Percentiles rank a stretch among this genome's conserved stretches.
Conservation (phyloP, 257 asterid species). For the Scutellaria minor region DNA sequence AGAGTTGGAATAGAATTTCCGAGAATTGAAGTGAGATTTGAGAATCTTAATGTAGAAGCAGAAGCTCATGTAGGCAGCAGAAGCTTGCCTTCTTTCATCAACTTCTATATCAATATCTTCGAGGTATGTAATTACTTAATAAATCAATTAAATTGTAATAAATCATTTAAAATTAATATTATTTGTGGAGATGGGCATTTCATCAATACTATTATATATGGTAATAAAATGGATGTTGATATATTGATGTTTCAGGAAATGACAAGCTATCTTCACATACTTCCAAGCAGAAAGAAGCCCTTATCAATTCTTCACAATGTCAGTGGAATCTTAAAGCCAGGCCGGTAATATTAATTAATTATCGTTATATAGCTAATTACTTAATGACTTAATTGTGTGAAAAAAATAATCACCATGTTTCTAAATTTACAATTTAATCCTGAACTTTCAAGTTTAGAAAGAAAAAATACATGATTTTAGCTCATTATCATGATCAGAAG, state of each 20-base stretch:
- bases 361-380: too few species aligned
- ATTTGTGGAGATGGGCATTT: too few species aligned
- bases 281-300: conserved; percentile 53
- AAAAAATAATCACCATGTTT: too few species aligned
- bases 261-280: conserved; percentile 48
- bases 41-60: conserved; percentile 42
- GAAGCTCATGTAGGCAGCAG: conserved; percentile 48
- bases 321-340: conserved; percentile 70
- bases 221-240: too few species aligned
- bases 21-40: conserved; percentile 48
- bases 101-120: conserved; percentile 50
- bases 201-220: too few species aligned
- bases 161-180: too few species aligned
- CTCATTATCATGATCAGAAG: too few species aligned
- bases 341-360: conserved; percentile 44
- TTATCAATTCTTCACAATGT: conserved; percentile 55
- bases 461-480: too few species aligned
- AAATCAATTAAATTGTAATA: too few species aligned
- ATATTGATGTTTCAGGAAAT: conserved; percentile 43
- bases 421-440: too few species aligned
- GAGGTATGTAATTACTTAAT: conserved; percentile 46
- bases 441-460: too few species aligned
- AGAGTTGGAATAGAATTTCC: conserved; percentile 55
- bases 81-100: conserved; percentile 48
- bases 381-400: too few species aligned